Evolutionary conservation across 2,329 filamentous ascomycete genomes (phyloP).

Genomic region (Colletotrichum trifolii): DNA sequence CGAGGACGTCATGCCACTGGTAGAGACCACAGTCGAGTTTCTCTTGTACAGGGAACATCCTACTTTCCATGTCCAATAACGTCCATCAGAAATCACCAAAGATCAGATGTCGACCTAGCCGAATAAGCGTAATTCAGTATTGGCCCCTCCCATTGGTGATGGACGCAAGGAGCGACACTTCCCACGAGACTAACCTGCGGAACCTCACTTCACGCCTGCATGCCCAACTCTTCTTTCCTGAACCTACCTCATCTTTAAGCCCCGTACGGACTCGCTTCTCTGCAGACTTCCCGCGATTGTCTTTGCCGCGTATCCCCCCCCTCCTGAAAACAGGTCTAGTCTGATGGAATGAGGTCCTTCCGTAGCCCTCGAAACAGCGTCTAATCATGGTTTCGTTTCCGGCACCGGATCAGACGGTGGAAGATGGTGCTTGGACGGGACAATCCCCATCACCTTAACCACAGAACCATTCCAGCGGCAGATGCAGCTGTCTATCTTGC

Average conservation of each 20-base stretch:
- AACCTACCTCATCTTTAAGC: neutral
- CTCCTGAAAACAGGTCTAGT: conserved; percentile 2
- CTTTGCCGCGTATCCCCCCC: neutral
- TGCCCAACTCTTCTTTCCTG: neutral
- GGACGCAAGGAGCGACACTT: neutral
- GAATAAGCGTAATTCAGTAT: neutral
- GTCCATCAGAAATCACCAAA: neutral
- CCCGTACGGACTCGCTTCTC: neutral
- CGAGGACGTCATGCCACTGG: too few species aligned
- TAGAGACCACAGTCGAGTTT: neutral
- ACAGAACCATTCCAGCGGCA: neutral
- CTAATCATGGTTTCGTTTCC: conserved; percentile 20
- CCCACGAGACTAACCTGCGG: conserved; percentile 12
- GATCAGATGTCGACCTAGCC: neutral
- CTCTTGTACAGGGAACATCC: too few species aligned
- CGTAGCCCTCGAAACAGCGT: conserved; percentile 15
- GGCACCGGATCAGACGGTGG: conserved; percentile 9
- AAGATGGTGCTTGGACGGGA: conserved; percentile 13
- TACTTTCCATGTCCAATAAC: neutral
- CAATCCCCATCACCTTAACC: neutral
- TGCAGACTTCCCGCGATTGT: neutral
- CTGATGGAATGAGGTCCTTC: neutral
- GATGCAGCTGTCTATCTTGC: neutral
- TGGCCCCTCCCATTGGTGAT: neutral
- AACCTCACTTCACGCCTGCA: conserved; percentile 10